These are phyloP conservation scores for Penicillium mononematosum DNA, from an alignment of 495 filamentous ascomycete species.

Conservation along the genomic window DNA sequence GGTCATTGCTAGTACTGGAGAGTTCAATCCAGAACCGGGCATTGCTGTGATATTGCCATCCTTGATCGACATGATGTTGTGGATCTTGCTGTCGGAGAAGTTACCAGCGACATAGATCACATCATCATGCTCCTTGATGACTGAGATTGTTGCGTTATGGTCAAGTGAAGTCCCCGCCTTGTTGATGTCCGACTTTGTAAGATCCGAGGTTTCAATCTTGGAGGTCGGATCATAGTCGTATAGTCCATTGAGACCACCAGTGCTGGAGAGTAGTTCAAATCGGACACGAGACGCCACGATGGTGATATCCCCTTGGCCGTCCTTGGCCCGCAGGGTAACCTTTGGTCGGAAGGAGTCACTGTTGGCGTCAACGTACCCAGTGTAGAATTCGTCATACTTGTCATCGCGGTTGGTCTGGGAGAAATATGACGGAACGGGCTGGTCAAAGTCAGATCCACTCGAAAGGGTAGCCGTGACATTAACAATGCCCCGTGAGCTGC, in stretches of 20 bases:
- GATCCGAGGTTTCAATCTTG: constrained; percentile 54
- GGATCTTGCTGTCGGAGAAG: constrained; percentile 64
- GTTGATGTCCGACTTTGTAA: constrained; percentile 70
- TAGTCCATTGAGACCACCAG: constrained; percentile 74
- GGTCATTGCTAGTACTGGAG: constrained; percentile 69
- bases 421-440: constrained; percentile 49
- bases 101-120: constrained; percentile 79
- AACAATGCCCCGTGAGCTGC: constrained; percentile 69
- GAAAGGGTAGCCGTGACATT: constrained; percentile 73
- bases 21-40: constrained; percentile 75
- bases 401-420: constrained; percentile 91
- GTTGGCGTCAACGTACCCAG: constrained; percentile 75
- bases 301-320: constrained; percentile 66
- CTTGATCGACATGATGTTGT: constrained; percentile 74
- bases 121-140: constrained; percentile 57
- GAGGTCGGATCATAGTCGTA: constrained; percentile 81
- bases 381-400: constrained; percentile 91
- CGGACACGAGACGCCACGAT: constrained; percentile 84
- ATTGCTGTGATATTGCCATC: constrained; percentile 60
- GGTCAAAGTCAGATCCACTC: constrained; percentile 40
- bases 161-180: constrained; percentile 67
- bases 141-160: constrained; percentile 61
- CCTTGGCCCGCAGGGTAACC: constrained; percentile 71
- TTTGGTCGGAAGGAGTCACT: constrained; percentile 73
- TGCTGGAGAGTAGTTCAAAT: constrained; percentile 67